Conservation (phyloP, 2,329 filamentous ascomycete genomes). For the Nemania sp. region DNA sequence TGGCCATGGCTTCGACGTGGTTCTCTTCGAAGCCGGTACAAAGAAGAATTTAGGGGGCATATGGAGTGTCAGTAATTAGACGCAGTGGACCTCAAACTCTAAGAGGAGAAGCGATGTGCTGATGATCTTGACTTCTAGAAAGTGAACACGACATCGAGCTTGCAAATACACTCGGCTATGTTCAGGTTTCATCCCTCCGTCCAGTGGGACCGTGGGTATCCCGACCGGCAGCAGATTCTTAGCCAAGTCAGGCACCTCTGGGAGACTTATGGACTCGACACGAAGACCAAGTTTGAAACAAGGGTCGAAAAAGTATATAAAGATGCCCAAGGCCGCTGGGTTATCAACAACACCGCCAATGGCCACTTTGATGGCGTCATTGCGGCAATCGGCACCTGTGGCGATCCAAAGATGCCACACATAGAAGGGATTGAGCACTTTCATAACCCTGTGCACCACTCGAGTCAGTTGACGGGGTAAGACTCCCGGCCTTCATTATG, state of each 20-base stretch:
- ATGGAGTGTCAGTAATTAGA: conserved; percentile 68
- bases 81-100: neutral
- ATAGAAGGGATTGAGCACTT: conserved; percentile 74
- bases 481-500: conserved; percentile 8
- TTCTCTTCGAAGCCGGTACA: conserved; percentile 74
- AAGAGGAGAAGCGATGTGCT: neutral
- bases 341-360: conserved; percentile 72
- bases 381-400: conserved; percentile 79
- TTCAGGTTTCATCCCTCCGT: conserved; percentile 86
- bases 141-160: conserved; percentile 80
- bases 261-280: conserved; percentile 73
- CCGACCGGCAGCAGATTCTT: conserved; percentile 75
- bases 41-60: conserved; percentile 74
- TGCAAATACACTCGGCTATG: conserved; percentile 86
- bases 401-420: conserved; percentile 73
- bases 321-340: conserved; percentile 71
- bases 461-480: conserved; percentile 70
- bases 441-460: conserved; percentile 74
- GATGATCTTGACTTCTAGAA: conserved; percentile 49
- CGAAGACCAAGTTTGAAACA: conserved; percentile 73
- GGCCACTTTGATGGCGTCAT: conserved; percentile 81
- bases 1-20: conserved; percentile 82
- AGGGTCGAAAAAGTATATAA: conserved; percentile 71
- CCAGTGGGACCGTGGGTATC: conserved; percentile 76
- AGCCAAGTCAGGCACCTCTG: conserved; percentile 73